phyloP scores from a whole-genome alignment of 108 stramenopile species.

The Bacterosira constricta region DNA sequence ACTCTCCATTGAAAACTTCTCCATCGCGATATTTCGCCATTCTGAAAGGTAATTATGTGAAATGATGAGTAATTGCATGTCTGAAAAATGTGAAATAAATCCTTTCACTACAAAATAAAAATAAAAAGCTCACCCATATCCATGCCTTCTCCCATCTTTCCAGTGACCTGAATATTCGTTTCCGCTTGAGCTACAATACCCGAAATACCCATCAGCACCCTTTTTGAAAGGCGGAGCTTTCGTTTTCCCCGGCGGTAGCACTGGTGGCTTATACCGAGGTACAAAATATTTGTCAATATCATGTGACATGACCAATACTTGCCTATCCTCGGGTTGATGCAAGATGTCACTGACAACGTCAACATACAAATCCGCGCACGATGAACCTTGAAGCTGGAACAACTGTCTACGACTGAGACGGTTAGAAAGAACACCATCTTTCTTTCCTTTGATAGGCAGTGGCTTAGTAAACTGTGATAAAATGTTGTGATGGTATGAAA shows the following conservation, averaged over 20 bases:
- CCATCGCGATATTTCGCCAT: conserved; percentile 38
- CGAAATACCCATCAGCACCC: conserved; percentile 45
- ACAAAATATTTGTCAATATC: conserved; percentile 25
- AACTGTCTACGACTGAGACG: conserved; percentile 28
- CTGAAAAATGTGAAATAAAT: too few relatives aligned
- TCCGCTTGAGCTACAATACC: conserved; percentile 35
- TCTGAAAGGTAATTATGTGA: neutral
- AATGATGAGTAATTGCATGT: too few relatives aligned
- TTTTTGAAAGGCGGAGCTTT: conserved; percentile 25
- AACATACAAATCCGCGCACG: neutral
- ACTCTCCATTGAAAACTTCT: conserved; percentile 39
- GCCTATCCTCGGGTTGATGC: neutral
- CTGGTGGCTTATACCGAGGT: conserved; percentile 25
- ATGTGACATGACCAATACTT: conserved; percentile 21
- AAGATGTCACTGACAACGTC: neutral
- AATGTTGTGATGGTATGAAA: conserved; percentile 8
- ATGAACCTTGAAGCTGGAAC: conserved; percentile 16
- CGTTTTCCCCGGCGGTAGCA: conserved; percentile 14
- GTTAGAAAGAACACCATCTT: conserved; percentile 2
- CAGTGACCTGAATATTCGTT: conserved; percentile 40
- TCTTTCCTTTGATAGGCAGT: neutral
- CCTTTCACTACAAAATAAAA: too few relatives aligned
- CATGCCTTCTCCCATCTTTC: conserved; percentile 41
- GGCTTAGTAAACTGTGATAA: conserved; percentile 1
- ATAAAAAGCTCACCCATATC: conserved; percentile 30